phyloP scores from a whole-genome alignment of 805 yeast species.

The Hanseniaspora guilliermondii region DNA sequence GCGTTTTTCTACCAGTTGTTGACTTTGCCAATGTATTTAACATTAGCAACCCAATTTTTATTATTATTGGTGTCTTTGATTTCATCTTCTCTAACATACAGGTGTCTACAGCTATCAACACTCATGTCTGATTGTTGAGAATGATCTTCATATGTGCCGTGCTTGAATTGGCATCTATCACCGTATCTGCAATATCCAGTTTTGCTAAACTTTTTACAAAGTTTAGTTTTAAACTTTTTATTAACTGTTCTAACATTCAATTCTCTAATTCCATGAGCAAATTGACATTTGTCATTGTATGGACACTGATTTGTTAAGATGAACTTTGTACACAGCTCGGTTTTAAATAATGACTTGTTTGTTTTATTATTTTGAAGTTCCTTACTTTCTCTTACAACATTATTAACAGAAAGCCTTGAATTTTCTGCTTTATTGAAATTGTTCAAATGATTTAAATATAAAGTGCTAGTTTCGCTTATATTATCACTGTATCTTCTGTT shows the following conservation, averaged over 20 bases:
- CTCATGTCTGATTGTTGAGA: slow-evolving; percentile 11
- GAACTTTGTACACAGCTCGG: slow-evolving; percentile 76
- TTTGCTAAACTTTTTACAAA: slow-evolving; percentile 78
- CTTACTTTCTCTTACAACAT: neutral
- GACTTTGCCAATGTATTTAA: slow-evolving; percentile 10
- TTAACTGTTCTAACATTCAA: slow-evolving; percentile 53
- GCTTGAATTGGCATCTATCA: slow-evolving; percentile 83
- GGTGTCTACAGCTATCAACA: slow-evolving; percentile 10
- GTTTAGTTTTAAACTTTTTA: slow-evolving; percentile 81
- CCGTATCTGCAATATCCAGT: slow-evolving; percentile 80
- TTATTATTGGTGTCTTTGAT: neutral
- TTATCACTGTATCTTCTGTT: slow-evolving; percentile 4
- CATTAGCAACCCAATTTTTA: slow-evolving; percentile 11
- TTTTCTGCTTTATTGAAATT: neutral
- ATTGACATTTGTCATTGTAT: slow-evolving; percentile 83
- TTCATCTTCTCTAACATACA: slow-evolving; percentile 1
- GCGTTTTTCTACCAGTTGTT: slow-evolving; percentile 3
- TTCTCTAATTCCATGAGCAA: slow-evolving; percentile 80
- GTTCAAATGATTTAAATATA: neutral
- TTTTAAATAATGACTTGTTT: slow-evolving; percentile 68
- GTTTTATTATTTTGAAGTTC: slow-evolving; percentile 18
- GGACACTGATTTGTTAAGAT: slow-evolving; percentile 64
- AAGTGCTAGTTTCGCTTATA: neutral
- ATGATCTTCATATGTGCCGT: slow-evolving; percentile 38
- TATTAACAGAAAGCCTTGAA: neutral